Base-by-base conservation (phyloP, 345 rosid species). In the Syzygium aromaticum region DNA sequence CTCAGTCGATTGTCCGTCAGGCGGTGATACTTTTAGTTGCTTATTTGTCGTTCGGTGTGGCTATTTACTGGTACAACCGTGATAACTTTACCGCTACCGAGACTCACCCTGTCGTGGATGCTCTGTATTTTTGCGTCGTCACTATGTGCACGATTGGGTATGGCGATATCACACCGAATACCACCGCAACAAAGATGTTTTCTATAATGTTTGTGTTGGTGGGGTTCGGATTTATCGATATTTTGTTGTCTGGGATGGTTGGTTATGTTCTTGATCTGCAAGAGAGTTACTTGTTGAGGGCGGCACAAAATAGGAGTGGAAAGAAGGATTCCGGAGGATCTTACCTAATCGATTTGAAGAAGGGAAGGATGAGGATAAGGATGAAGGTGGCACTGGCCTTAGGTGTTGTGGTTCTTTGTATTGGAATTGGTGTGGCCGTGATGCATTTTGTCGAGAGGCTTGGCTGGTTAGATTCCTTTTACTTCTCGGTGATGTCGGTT, bases 101-200 rank as follows among this genome's bases (percentile, higher is more conserved):
- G 51, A 94, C 96, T 13, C 86, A 94, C 88, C 92, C 90, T 3
- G 87, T 89, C 23, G 92, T 90, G 43, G 95, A 94, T 84, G 96
- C 96, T 3, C 78, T 93, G 23, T 94, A 94, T 63, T 94, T 94
- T 89, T 93, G 94, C 85, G 89, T 94, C 27, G 96, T 92, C 61
- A 94, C 96, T 13, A 91, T 94, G 90, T 92, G 93, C 84, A 94
- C 96, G 0, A 93, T 94, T 23, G 96, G 95, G 40, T 94, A 93
- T 83, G 96, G 96, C 3, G 96, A 94, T 89, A 94, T 94, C 30
- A 89, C 92, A 30, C 95, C 94, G 1, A 73, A 86, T 11, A 91
- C 92, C 11, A 52, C 87, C 2, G 87, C 51, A 28, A 92, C 95
- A 6, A 94, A 94, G 88, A 84, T 91, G 38, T 90, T 93, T 52